These are phyloP conservation scores for Cryptosporidium sp. DNA, from an alignment of 169 alveolate species.

Conservation along the genomic window DNA sequence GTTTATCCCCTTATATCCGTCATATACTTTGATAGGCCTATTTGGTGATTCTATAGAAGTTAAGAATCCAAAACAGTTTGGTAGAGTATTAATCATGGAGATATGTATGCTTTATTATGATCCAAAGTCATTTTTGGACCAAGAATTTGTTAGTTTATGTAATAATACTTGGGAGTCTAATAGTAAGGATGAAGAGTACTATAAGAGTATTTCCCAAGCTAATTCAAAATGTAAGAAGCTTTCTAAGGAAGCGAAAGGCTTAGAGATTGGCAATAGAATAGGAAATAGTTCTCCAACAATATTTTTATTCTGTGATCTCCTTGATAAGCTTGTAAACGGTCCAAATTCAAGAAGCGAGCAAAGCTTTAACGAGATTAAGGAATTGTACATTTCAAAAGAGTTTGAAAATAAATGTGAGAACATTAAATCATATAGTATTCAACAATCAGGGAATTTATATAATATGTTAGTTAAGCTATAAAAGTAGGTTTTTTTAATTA, in stretches of 20 bases:
- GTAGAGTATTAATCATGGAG: slow-evolving; percentile 31
- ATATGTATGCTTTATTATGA: slow-evolving; percentile 40
- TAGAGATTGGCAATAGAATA: not conserved
- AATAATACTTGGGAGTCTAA: slow-evolving; percentile 36
- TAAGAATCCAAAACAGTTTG: not conserved
- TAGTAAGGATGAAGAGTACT: slow-evolving; percentile 3
- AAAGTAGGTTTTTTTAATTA: not conserved
- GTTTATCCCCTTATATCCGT: slow-evolving; percentile 17
- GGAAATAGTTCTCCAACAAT: slow-evolving; percentile 52
- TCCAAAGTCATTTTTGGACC: slow-evolving; percentile 18
- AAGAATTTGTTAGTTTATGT: slow-evolving; percentile 33
- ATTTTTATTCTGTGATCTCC: slow-evolving; percentile 29
- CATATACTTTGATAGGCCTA: slow-evolving; percentile 33
- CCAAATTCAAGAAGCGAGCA: slow-evolving; percentile 3
- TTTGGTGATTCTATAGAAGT: slow-evolving; percentile 41
- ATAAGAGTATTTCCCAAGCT: not conserved
- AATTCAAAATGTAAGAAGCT: slow-evolving; percentile 23
- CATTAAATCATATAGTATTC: slow-evolving; percentile 39
- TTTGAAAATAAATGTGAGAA: slow-evolving; percentile 26
- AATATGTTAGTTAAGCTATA: slow-evolving; percentile 21
- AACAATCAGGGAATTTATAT: slow-evolving; percentile 45
- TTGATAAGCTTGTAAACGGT: slow-evolving; percentile 27
- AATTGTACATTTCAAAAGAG: slow-evolving; percentile 11
- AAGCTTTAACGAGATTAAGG: not conserved
- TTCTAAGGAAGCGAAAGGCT: not conserved